Conservation (phyloP, 306 rosid genomes). For the Alnus rubra region DNA sequence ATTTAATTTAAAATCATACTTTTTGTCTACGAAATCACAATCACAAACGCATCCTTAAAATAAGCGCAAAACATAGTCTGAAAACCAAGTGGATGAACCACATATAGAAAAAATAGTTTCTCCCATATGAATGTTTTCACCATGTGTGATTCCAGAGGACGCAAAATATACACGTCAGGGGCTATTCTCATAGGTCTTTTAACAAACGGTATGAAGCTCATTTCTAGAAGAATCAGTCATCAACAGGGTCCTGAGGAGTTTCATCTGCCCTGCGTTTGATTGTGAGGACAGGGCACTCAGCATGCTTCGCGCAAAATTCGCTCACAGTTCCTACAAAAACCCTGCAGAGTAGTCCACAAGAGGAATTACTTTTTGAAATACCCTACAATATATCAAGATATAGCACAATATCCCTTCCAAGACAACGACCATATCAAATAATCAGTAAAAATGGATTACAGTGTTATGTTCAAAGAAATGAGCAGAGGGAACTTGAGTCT, state of each 20-base stretch:
- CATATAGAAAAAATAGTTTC: not conserved
- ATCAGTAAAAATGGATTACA: not conserved
- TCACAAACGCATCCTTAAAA: too few species aligned
- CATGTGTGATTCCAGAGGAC: not conserved
- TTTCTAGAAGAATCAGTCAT: conserved; percentile 53
- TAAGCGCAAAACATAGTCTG: not conserved
- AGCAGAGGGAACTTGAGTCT: not conserved
- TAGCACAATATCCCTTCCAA: not conserved
- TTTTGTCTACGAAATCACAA: too few species aligned
- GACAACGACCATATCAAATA: not conserved
- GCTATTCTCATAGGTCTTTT: not conserved
- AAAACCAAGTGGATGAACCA: not conserved
- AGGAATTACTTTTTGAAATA: not conserved
- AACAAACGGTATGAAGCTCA: conserved; percentile 4
- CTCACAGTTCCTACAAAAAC: conserved; percentile 97
- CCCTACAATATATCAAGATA: not conserved
- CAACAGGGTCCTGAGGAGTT: conserved; percentile 89
- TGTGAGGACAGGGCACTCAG: conserved; percentile 92
- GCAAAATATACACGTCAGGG: not conserved
- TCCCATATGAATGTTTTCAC: not conserved
- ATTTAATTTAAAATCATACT: too few species aligned
- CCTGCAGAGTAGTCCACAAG: conserved; percentile 42
- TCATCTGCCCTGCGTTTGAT: conserved; percentile 86
- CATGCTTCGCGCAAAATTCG: conserved; percentile 92
- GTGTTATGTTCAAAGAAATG: not conserved